Conservation (phyloP, 139 green algal genomes). For the Chlorella vulgaris region DNA sequence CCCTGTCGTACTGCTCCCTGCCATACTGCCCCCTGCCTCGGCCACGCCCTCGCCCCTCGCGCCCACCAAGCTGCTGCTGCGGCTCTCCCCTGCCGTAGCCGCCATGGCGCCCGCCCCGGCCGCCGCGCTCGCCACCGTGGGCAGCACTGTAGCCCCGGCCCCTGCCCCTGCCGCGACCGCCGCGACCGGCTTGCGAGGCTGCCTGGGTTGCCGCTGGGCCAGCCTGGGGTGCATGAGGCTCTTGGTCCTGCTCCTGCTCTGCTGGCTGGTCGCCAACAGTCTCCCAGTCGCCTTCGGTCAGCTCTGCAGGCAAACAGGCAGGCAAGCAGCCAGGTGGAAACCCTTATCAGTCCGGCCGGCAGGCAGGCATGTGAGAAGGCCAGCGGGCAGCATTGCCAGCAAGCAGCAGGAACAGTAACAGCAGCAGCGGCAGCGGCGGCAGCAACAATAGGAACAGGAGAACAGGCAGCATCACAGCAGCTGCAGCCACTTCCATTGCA, state of each 20-base stretch:
- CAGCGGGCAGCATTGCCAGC: background rate
- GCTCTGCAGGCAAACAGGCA: background rate
- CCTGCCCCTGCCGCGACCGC: background rate
- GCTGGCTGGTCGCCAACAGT: background rate
- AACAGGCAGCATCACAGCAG: no score
- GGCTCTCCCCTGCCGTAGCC: background rate
- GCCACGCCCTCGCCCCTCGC: background rate
- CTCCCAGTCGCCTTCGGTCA: background rate
- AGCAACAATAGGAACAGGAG: no score
- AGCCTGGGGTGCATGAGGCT: background rate
- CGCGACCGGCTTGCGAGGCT: no score
- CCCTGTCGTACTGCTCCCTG: no score
- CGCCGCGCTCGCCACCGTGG: background rate
- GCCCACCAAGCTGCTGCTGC: background rate
- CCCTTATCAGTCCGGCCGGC: no score
- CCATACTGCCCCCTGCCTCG: background rate
- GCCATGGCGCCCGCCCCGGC: background rate
- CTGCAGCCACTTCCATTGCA: no score
- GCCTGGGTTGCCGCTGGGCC: background rate
- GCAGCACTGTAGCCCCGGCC: background rate
- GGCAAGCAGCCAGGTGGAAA: background rate
- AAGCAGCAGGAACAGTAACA: background rate
- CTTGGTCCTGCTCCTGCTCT: background rate
- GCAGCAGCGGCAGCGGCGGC: no score
- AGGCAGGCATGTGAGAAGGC: background rate